Evolutionary conservation across 495 filamentous ascomycete species (phyloP), one percentile per base, ranked within the genome.

Genomic region (Cercophora sp.): DNA sequence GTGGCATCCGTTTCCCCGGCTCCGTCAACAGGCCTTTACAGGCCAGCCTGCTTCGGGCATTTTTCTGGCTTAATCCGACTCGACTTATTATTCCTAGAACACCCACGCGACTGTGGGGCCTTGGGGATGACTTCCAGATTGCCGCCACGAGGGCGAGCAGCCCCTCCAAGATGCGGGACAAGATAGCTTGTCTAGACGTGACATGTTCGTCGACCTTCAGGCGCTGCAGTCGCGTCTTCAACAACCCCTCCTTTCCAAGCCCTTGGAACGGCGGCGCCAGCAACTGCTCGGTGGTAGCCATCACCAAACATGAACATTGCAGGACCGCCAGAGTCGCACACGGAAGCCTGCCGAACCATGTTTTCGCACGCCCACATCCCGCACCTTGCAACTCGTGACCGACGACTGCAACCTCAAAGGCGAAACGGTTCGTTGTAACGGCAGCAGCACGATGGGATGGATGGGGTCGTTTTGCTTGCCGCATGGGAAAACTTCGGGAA

Each of bases 401-500:
- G 29, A 6, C 6, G 29, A 32, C 29, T 32, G 29, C 29, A 13
- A 32, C n/a, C n/a, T n/a, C n/a, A n/a, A n/a, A n/a, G n/a, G n/a
- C n/a, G n/a, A n/a, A n/a, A n/a, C n/a, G n/a, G n/a, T n/a, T n/a
- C n/a, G n/a, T n/a, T n/a, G n/a, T n/a, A n/a, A n/a, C n/a, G n/a
- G n/a, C n/a, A n/a, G n/a, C n/a, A n/a, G n/a, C n/a, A n/a, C n/a
- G n/a, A n/a, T n/a, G n/a, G n/a, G n/a, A 32, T 32, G 6, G 13
- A 32, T 13, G 8, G 29, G 29, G 18, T 3, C 37, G 37, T 41
- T 9, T n/a, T 16, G 37, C 11, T 9, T 41, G 11, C 37, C 37
- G 37, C 44, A 47, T 47, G 44, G 44, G 44, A 47, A 47, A 47
- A 47, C 44, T n/a, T 47, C 44, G 44, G 44, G 44, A 47, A 47